Evolutionary conservation across 257 asterid genomes (phyloP).

Genomic region (Nicotiana knightiana): DNA sequence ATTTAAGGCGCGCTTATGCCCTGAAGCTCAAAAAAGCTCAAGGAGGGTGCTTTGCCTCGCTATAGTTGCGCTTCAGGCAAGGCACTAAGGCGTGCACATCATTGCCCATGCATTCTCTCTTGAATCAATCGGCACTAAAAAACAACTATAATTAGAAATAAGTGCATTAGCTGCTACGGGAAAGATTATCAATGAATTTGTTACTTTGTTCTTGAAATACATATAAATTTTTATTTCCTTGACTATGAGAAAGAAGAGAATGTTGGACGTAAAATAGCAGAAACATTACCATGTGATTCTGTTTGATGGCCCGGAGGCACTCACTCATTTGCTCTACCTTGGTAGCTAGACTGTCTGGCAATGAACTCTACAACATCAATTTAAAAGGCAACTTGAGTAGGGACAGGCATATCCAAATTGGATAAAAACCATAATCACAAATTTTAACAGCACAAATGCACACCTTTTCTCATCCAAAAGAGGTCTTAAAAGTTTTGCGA

Average conservation of each 20-base stretch:
- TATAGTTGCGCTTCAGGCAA: too few species aligned
- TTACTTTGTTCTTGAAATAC: too few species aligned
- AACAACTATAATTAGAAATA: too few species aligned
- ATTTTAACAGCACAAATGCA: background rate
- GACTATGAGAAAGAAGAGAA: background rate
- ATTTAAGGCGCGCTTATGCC: too few species aligned
- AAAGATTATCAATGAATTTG: too few species aligned
- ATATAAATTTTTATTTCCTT: too few species aligned
- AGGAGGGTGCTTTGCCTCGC: too few species aligned
- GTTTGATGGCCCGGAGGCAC: constrained; percentile 75
- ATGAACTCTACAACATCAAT: constrained; percentile 52
- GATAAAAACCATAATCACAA: constrained; percentile 1
- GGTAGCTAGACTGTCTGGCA: constrained; percentile 82
- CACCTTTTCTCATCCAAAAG: constrained; percentile 83
- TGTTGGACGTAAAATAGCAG: background rate
- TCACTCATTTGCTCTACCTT: constrained; percentile 84
- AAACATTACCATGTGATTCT: constrained; percentile 57
- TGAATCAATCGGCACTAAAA: too few species aligned
- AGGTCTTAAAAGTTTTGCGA: constrained; percentile 46
- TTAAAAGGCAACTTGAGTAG: constrained; percentile 13
- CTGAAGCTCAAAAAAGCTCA: too few species aligned
- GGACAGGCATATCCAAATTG: background rate
- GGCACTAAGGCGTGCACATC: too few species aligned
- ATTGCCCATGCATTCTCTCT: too few species aligned
- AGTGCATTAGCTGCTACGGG: too few species aligned